Conservation (phyloP, 2,329 filamentous ascomycete species). For the Diplodia seriata region DNA sequence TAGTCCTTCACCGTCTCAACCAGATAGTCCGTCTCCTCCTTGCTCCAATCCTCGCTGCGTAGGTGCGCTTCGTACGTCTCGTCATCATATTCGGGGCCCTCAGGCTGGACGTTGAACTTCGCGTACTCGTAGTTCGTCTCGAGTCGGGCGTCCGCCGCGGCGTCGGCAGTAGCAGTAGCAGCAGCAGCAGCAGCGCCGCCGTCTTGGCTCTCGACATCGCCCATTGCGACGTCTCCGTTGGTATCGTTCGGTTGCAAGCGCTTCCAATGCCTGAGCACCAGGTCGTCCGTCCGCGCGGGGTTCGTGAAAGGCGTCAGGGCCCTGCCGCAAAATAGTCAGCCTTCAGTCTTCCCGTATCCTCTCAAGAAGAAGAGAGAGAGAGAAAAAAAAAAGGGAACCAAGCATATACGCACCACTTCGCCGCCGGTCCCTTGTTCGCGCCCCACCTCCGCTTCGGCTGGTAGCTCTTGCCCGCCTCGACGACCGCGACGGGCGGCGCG, state of each 20-base stretch:
- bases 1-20: constrained; percentile 76
- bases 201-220: constrained; percentile 44
- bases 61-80: constrained; percentile 83
- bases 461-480: constrained; percentile 50
- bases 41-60: constrained; percentile 80
- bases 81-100: constrained; percentile 81
- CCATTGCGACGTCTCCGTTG: constrained; percentile 38
- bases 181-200: constrained; percentile 32
- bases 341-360: background rate
- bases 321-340: constrained; percentile 37
- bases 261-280: constrained; percentile 83
- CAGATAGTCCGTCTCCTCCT: constrained; percentile 92
- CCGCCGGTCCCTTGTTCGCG: constrained; percentile 48
- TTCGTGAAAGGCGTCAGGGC: constrained; percentile 70
- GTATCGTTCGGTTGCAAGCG: constrained; percentile 57
- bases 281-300: constrained; percentile 73
- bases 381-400: background rate
- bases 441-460: constrained; percentile 43
- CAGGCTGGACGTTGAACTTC: constrained; percentile 85
- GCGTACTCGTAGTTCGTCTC: constrained; percentile 69
- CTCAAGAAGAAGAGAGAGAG: too few species aligned
- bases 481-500: constrained; percentile 50
- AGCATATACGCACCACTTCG: constrained; percentile 45
- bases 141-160: constrained; percentile 39
- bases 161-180: constrained; percentile 34